Evolutionary conservation across 345 rosid genomes (phyloP).

Genomic region (Noccaea caerulescens): DNA sequence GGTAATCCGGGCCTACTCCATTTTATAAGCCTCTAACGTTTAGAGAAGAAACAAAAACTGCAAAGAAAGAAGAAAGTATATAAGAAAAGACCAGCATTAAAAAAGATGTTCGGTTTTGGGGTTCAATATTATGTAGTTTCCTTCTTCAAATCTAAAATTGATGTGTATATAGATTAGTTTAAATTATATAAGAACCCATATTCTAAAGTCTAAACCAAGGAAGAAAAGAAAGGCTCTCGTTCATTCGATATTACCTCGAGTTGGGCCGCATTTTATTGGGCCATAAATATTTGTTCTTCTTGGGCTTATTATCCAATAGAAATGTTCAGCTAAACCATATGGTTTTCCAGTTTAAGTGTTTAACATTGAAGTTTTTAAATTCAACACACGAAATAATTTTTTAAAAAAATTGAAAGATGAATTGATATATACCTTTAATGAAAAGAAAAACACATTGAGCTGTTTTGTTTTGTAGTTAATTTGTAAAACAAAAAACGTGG

Average conservation of each 20-base stretch:
- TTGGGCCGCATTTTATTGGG: neutral
- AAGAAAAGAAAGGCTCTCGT: slow-evolving; percentile 20
- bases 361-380: neutral
- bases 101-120: slow-evolving; percentile 22
- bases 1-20: slow-evolving; percentile 96
- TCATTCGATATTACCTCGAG: neutral
- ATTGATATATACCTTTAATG: too few species aligned
- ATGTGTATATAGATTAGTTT: slow-evolving; percentile 32
- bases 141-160: slow-evolving; percentile 26
- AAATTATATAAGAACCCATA: slow-evolving; percentile 7
- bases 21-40: slow-evolving; percentile 53
- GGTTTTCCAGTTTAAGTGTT: neutral
- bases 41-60: neutral
- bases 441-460: too few species aligned
- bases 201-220: too few species aligned
- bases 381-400: neutral
- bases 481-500: slow-evolving; percentile 8
- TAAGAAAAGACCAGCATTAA: slow-evolving; percentile 15
- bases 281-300: neutral
- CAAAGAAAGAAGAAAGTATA: slow-evolving; percentile 9
- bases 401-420: too few species aligned
- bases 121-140: slow-evolving; percentile 27
- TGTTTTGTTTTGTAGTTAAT: neutral
- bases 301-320: neutral
- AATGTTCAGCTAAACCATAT: neutral